Conservation (phyloP, 1,139 yeast genomes). For the Zygoascus sp. region DNA sequence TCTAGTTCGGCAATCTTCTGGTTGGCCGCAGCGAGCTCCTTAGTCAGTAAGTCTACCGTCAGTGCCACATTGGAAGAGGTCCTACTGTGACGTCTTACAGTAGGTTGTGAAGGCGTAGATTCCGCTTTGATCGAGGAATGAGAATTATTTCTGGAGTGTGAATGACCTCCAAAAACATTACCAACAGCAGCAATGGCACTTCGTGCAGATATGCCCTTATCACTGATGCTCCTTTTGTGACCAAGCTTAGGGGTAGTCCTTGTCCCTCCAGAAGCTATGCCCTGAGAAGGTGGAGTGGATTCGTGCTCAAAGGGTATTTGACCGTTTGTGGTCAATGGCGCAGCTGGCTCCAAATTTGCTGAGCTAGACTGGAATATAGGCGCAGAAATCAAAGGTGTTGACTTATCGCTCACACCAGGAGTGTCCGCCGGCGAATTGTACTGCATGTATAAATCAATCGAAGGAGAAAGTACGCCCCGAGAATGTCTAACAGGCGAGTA, state of each 20-base stretch:
- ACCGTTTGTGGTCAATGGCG: background rate
- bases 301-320: background rate
- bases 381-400: constrained; percentile 4
- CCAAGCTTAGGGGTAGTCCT: constrained; percentile 3
- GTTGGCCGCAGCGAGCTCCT: constrained; percentile 31
- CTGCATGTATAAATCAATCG: constrained; percentile 1
- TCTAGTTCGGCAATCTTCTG: constrained; percentile 35
- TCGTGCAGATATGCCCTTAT: constrained; percentile 13
- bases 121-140: constrained; percentile 4
- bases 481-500: constrained; percentile 2
- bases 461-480: background rate
- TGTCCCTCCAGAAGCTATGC: too few relatives aligned
- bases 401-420: background rate
- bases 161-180: background rate
- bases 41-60: constrained; percentile 17
- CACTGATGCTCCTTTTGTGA: constrained; percentile 15
- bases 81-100: constrained; percentile 5
- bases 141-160: constrained; percentile 2
- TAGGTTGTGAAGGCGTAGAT: background rate
- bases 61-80: constrained; percentile 7
- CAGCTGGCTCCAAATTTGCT: constrained; percentile 1
- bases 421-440: background rate
- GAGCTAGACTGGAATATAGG: constrained; percentile 10
- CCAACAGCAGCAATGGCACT: constrained; percentile 12
- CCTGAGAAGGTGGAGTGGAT: too few relatives aligned